phyloP scores from a whole-genome alignment of 164 flowering plant species.

The Vitis cinerea region DNA sequence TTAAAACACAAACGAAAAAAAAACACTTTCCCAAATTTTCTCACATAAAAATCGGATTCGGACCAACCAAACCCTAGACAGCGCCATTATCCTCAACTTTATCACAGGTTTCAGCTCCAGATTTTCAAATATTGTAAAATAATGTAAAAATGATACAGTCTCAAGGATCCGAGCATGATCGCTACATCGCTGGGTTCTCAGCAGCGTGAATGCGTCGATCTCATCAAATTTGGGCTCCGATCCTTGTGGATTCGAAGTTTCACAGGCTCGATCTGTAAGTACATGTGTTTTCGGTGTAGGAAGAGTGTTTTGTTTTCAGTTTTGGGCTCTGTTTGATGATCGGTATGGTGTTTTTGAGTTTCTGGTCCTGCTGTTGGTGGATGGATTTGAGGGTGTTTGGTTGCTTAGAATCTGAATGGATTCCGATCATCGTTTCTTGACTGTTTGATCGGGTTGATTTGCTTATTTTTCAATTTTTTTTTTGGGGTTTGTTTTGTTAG shows the following conservation, averaged over 20 bases:
- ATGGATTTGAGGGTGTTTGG: slow-evolving; percentile 2
- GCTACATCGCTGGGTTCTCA: neutral
- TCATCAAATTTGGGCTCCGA: slow-evolving; percentile 13
- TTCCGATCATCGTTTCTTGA: neutral
- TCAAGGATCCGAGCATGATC: slow-evolving; percentile 18
- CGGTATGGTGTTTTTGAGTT: slow-evolving; percentile 7
- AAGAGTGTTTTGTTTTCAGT: neutral
- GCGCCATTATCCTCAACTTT: neutral
- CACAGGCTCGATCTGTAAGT: slow-evolving; percentile 27
- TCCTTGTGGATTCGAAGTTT: slow-evolving; percentile 14
- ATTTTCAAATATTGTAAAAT: neutral
- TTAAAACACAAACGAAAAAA: too few relatives aligned
- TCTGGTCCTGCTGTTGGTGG: neutral
- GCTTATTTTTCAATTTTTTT: neutral
- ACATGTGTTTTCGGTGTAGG: neutral
- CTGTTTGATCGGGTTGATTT: slow-evolving; percentile 4
- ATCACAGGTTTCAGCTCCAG: neutral
- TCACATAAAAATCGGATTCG: too few relatives aligned
- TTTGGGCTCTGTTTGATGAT: slow-evolving; percentile 11
- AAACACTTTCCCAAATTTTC: too few relatives aligned
- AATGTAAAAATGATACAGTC: too few relatives aligned
- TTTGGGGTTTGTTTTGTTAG: neutral
- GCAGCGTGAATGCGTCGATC: slow-evolving; percentile 6
- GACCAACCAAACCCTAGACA: too few relatives aligned
- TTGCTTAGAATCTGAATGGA: neutral